Evolutionary conservation across 2,329 filamentous ascomycete species (phyloP).

Genomic region (Cyphellophora europaea): DNA sequence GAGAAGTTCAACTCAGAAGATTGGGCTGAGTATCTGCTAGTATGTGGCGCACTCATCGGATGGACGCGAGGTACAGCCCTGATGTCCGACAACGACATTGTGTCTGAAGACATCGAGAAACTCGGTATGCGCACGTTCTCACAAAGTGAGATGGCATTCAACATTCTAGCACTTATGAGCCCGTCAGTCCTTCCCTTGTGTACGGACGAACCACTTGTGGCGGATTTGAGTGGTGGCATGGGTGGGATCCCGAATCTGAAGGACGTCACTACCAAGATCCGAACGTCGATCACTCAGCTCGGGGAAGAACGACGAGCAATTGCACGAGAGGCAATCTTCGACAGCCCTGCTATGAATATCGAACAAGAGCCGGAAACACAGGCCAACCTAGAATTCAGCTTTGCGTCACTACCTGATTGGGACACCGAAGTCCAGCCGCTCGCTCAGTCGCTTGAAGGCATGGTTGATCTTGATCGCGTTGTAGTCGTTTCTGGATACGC

Average conservation of each 20-base stretch:
- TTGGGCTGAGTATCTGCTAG: constrained; percentile 29
- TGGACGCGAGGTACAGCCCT: constrained; percentile 37
- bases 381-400: constrained; percentile 14
- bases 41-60: constrained; percentile 35
- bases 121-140: constrained; percentile 31
- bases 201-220: constrained; percentile 26
- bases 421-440: too few relatives aligned
- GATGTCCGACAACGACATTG: constrained; percentile 33
- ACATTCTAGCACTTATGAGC: constrained; percentile 28
- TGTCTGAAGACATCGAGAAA: constrained; percentile 30
- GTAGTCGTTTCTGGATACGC: constrained; percentile 32
- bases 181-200: constrained; percentile 22
- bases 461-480: constrained; percentile 29
- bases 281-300: constrained; percentile 15
- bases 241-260: constrained; percentile 22
- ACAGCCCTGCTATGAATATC: neutral
- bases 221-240: constrained; percentile 31
- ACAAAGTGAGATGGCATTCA: constrained; percentile 31
- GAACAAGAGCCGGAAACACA: constrained; percentile 4
- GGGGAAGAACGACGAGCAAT: constrained; percentile 7
- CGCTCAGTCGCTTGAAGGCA: constrained; percentile 25
- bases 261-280: constrained; percentile 2
- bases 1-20: constrained; percentile 26
- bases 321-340: too few relatives aligned
- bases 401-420: constrained; percentile 21